Evolutionary conservation across 73 alveolate genomes (phyloP).

Genomic region (Paramecium tetraurelia): DNA sequence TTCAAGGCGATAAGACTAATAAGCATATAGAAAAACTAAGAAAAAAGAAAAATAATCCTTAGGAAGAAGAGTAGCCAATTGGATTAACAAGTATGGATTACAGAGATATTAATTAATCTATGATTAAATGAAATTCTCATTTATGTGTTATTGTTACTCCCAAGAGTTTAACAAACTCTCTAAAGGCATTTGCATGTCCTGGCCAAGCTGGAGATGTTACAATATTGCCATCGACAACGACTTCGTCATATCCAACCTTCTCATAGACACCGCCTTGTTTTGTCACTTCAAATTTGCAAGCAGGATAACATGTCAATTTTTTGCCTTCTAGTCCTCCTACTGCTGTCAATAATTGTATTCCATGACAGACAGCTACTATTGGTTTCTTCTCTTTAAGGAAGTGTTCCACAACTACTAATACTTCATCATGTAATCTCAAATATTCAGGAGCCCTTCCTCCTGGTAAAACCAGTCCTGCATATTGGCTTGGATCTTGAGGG

Average conservation of each 20-base stretch:
- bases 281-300: conserved; percentile 83
- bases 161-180: conserved; percentile 77
- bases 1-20: not conserved
- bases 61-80: not conserved
- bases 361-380: conserved; percentile 94
- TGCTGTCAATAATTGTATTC: conserved; percentile 84
- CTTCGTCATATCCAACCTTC: conserved; percentile 77
- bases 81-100: not conserved
- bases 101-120: not conserved
- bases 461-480: conserved; percentile 86
- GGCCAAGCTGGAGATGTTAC: conserved; percentile 93
- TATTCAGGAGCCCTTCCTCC: conserved; percentile 99
- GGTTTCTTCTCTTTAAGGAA: conserved; percentile 86
- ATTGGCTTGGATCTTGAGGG: conserved; percentile 71
- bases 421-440: conserved; percentile 78
- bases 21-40: not conserved
- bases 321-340: conserved; percentile 76
- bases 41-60: not conserved
- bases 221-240: conserved; percentile 86
- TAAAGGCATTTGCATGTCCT: conserved; percentile 81
- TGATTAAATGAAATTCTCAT: conserved; percentile 5
- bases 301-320: conserved; percentile 81
- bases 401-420: conserved; percentile 76
- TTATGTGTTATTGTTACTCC: conserved; percentile 69
- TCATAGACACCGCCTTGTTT: conserved; percentile 81